A percentile compares a stretch with the other conserved stretches of the same genome.
These are phyloP conservation scores for Psilocybe subaeruginosa DNA, from an alignment of 768 basidiomycete genomes.

Conservation along the genomic window DNA sequence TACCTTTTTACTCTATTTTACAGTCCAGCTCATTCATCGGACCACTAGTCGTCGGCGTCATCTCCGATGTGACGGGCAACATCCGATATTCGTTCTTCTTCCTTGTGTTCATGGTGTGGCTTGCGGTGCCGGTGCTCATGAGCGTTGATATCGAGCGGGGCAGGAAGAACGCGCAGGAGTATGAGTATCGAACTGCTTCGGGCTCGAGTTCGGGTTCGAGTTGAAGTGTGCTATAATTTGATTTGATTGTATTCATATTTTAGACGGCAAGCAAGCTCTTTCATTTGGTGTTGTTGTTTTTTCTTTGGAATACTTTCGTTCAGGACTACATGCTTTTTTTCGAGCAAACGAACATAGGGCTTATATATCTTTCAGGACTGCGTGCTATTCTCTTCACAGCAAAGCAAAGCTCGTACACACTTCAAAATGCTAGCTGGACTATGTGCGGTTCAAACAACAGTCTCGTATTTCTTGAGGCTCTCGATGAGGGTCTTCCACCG, in stretches of 20 bases:
- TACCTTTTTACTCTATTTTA: not conserved
- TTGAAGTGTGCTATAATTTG: too few species aligned
- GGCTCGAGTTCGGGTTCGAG: too few species aligned
- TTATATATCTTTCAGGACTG: too few species aligned
- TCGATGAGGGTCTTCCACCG: conserved; percentile 31
- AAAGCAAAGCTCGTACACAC: too few species aligned
- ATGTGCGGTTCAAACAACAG: not conserved
- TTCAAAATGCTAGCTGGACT: too few species aligned
- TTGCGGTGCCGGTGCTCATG: conserved; percentile 75
- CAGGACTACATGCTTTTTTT: too few species aligned
- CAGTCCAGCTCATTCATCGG: conserved; percentile 93
- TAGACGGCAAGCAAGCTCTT: too few species aligned
- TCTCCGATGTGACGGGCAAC: conserved; percentile 88
- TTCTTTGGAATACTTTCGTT: too few species aligned
- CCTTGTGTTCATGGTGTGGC: conserved; percentile 79
- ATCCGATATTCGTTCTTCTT: conserved; percentile 93
- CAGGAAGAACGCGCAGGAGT: conserved; percentile 48
- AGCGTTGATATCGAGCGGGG: conserved; percentile 75
- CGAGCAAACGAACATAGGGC: too few species aligned
- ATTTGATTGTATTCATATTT: too few species aligned
- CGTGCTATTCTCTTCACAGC: too few species aligned
- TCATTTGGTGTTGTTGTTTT: too few species aligned
- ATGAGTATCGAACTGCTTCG: conserved; percentile 15
- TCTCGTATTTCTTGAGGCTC: conserved; percentile 26
- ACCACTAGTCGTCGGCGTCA: conserved; percentile 84